Evolutionary conservation across 2,329 filamentous ascomycete genomes (phyloP).

Genomic region (Diaporthe helianthi): DNA sequence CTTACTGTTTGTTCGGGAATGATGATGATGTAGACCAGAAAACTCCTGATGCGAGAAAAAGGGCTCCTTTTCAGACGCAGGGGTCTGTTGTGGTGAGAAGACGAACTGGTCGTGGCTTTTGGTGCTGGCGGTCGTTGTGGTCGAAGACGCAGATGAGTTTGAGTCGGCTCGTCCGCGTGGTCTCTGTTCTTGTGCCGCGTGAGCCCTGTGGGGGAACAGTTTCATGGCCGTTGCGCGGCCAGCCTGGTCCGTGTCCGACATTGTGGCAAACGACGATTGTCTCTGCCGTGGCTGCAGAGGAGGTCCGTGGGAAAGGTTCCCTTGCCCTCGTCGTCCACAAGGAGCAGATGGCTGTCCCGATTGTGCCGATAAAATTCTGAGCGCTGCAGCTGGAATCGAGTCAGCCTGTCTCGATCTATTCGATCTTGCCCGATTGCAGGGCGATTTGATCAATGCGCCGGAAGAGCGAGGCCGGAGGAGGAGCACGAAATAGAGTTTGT

Average conservation of each 20-base stretch:
- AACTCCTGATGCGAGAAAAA: slow-evolving; percentile 29
- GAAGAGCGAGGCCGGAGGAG: not conserved
- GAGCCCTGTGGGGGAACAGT: slow-evolving; percentile 37
- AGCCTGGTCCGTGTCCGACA: slow-evolving; percentile 15
- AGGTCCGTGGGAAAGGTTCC: not conserved
- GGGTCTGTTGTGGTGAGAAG: slow-evolving; percentile 47
- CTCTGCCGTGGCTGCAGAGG: not conserved
- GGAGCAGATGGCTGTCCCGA: not conserved
- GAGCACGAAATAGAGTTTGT: slow-evolving; percentile 16
- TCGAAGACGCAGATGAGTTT: slow-evolving; percentile 53
- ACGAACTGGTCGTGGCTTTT: slow-evolving; percentile 45
- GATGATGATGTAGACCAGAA: not conserved
- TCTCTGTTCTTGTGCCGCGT: slow-evolving; percentile 1
- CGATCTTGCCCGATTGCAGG: slow-evolving; percentile 3
- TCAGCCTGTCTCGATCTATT: slow-evolving; percentile 11
- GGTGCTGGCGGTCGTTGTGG: slow-evolving; percentile 37
- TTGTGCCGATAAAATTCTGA: not conserved
- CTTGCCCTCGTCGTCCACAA: slow-evolving; percentile 14
- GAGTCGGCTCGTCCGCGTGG: slow-evolving; percentile 44
- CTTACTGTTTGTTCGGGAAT: slow-evolving; percentile 9
- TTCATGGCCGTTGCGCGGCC: slow-evolving; percentile 46
- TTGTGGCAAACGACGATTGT: slow-evolving; percentile 3
- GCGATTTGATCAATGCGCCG: slow-evolving; percentile 15
- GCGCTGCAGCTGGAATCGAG: not conserved
- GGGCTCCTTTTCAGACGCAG: slow-evolving; percentile 36